Percentiles rank a stretch among this genome's conserved stretches.
These are phyloP conservation scores for Jaltomata sinuosa DNA, from an alignment of 257 asterid genomes.

Conservation along the genomic window DNA sequence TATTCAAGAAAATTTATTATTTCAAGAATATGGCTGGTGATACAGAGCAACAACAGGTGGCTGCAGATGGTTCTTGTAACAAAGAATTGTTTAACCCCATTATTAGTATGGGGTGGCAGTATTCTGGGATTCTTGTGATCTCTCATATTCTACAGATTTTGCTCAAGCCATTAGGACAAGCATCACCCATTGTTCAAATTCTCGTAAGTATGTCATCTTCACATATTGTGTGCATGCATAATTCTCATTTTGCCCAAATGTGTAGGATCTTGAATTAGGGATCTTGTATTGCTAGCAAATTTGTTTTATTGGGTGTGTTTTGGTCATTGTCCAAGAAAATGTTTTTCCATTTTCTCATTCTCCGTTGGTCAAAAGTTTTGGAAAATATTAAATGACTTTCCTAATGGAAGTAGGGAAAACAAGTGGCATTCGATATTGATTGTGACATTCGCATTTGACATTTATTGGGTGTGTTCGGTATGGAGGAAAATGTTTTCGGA, in stretches of 20 bases:
- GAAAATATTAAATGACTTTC: too few relatives aligned
- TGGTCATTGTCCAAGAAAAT: too few relatives aligned
- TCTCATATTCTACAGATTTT: slow-evolving; percentile 82
- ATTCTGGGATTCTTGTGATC: slow-evolving; percentile 79
- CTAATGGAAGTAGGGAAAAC: too few relatives aligned
- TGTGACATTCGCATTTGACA: too few relatives aligned
- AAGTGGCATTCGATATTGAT: too few relatives aligned
- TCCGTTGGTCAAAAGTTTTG: too few relatives aligned
- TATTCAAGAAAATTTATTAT: background rate
- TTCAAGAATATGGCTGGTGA: slow-evolving; percentile 18
- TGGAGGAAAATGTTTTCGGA: too few relatives aligned
- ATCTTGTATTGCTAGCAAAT: background rate
- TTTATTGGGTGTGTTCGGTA: too few relatives aligned
- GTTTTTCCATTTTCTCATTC: too few relatives aligned
- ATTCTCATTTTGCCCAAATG: background rate
- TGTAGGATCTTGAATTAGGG: background rate
- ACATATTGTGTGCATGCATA: slow-evolving; percentile 4
- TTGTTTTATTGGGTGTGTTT: too few relatives aligned
- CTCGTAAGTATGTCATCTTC: slow-evolving; percentile 87
- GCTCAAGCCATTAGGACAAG: slow-evolving; percentile 82
- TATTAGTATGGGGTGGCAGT: slow-evolving; percentile 70
- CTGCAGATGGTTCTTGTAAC: background rate
- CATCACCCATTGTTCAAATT: slow-evolving; percentile 89
- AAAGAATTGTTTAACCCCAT: slow-evolving; percentile 72
- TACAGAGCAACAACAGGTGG: background rate